Evolutionary conservation across 192 early-diverging fungal species (phyloP).

Genomic region (Paraglomus brasilianum): DNA sequence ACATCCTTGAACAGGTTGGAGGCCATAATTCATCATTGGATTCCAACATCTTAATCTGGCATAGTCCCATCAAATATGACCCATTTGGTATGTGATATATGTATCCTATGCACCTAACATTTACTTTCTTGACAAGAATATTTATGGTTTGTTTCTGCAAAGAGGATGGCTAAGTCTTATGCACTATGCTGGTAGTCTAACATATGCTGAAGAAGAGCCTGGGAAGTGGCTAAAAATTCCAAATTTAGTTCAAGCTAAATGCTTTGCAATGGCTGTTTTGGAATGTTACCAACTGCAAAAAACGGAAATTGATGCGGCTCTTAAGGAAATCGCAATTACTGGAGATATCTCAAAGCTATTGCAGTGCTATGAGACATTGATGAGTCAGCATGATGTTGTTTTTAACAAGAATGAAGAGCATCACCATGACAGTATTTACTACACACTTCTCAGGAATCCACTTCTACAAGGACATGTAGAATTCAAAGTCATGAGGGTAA

Average conservation of each 20-base stretch:
- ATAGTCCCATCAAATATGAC: slow-evolving; percentile 13
- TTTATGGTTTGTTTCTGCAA: slow-evolving; percentile 17
- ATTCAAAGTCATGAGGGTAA: slow-evolving; percentile 36
- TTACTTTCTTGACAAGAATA: slow-evolving; percentile 8
- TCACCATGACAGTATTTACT: slow-evolving; percentile 35
- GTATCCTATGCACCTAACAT: too few species aligned
- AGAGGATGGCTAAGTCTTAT: slow-evolving; percentile 36
- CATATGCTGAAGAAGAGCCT: slow-evolving; percentile 19
- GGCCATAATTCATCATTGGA: slow-evolving; percentile 2
- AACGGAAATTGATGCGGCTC: slow-evolving; percentile 21
- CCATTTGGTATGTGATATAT: slow-evolving; percentile 29
- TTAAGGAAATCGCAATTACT: slow-evolving; percentile 24
- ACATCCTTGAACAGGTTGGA: slow-evolving; percentile 27
- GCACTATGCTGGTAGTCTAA: slow-evolving; percentile 37
- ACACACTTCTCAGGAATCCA: slow-evolving; percentile 34
- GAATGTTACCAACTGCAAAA: slow-evolving; percentile 5
- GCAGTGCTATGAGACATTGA: slow-evolving; percentile 4
- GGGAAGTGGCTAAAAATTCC: slow-evolving; percentile 28
- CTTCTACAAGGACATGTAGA: slow-evolving; percentile 35
- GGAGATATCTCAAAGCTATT: slow-evolving; percentile 22
- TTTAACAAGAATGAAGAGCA: slow-evolving; percentile 30
- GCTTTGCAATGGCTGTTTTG: slow-evolving; percentile 31
- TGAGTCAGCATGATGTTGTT: slow-evolving; percentile 25
- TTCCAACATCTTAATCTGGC: too few species aligned
- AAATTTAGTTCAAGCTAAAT: slow-evolving; percentile 28